These are phyloP conservation scores for Westerdykella sp. DNA, from an alignment of 2,329 filamentous ascomycete species.

Conservation along the genomic window DNA sequence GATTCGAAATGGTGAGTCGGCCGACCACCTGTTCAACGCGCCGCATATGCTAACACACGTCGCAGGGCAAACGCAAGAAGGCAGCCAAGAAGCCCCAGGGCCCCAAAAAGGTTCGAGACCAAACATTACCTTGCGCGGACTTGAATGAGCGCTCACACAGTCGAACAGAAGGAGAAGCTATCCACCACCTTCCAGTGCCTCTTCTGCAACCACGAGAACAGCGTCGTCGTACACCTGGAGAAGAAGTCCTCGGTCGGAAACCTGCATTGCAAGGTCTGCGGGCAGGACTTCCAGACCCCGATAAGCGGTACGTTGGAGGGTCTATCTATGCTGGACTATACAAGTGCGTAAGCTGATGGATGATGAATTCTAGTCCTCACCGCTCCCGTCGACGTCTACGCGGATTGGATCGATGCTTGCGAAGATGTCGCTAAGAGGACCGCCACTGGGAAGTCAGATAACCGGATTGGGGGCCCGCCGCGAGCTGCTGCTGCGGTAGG, in stretches of 20 bases:
- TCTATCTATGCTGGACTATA: neutral
- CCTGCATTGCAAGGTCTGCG: constrained; percentile 86
- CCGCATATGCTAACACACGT: constrained; percentile 9
- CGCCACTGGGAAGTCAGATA: constrained; percentile 18
- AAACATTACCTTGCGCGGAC: neutral
- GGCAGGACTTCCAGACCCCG: constrained; percentile 84
- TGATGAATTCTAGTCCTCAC: constrained; percentile 61
- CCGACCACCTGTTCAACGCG: neutral
- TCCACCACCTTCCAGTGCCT: constrained; percentile 88
- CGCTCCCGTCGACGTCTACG: constrained; percentile 89
- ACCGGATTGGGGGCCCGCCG: constrained; percentile 21
- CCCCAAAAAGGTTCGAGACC: constrained; percentile 64
- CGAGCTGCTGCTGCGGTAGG: constrained; percentile 9
- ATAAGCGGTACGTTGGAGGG: constrained; percentile 53
- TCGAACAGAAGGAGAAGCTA: constrained; percentile 54
- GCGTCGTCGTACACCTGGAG: constrained; percentile 83
- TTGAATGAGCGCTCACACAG: constrained; percentile 1
- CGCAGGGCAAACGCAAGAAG: constrained; percentile 81
- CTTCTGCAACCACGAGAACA: constrained; percentile 97
- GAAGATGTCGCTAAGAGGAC: constrained; percentile 59
- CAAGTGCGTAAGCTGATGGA: constrained; percentile 10
- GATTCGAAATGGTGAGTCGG: constrained; percentile 19
- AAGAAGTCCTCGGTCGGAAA: constrained; percentile 85
- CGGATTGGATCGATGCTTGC: constrained; percentile 97
- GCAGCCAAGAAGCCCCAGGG: constrained; percentile 71